Base-by-base conservation (phyloP, 2,329 filamentous ascomycete species). In the Sarocladiaceae sp. region DNA sequence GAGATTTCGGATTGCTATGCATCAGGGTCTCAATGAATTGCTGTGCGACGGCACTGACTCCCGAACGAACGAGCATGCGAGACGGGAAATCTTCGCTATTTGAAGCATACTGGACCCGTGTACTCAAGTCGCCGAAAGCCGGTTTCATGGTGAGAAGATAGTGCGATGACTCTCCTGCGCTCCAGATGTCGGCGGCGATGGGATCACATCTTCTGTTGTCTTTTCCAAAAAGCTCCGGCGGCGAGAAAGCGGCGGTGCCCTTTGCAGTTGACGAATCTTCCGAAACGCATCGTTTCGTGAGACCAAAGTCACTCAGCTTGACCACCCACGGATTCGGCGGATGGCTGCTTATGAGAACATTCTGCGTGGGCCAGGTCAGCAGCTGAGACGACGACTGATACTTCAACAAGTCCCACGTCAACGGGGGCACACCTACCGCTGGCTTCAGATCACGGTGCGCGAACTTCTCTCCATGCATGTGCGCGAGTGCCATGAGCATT, bases 381-480 rank as follows among this genome's bases (percentile, higher is more conserved):
- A n/a, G n/a, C n/a, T n/a, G n/a, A n/a, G n/a, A n/a, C n/a, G n/a
- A n/a, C n/a, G n/a, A n/a, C n/a, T n/a, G n/a, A n/a, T n/a, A n/a
- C n/a, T n/a, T n/a, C n/a, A n/a, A n/a, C n/a, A n/a, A n/a, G n/a
- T n/a, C n/a, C n/a, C n/a, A n/a, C n/a, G 6, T n/a, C 6, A 3
- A 18, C 13, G n/a, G n/a, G n/a, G n/a, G n/a, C 9, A 27, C 6
- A 19, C 18, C 34, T 34, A 27, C 46, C 41, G 16, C 31, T 21
- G 3, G 47, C 12, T 49, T 49, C 4, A 49, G 33, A 16, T 49
- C 47, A 5, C 47, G 31, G 11, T 49, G 47, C 3, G 45, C 45
- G 15, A 49, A 49, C 20, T 35, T 42, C 4, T 24, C 44, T 10
- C 33, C 43, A 16, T 49, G 47, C 47, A 49, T 49, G 9, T 45